phyloP scores from a whole-genome alignment of 129 eudicot species.

The Tagetes patula region DNA sequence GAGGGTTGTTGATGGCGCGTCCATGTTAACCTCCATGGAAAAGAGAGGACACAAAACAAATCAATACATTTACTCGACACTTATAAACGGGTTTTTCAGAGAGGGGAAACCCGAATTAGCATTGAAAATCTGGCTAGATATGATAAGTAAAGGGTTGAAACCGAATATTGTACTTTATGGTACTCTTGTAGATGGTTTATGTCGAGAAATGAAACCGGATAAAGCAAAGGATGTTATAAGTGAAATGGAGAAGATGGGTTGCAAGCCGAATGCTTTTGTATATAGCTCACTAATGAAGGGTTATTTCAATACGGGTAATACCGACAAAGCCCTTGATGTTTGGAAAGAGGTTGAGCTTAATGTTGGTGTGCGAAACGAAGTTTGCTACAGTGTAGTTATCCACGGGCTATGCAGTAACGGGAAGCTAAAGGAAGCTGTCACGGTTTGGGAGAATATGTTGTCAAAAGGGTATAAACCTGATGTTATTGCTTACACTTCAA shows the following conservation, averaged over 20 bases:
- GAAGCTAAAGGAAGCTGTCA: constrained; percentile 62
- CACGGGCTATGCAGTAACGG: constrained; percentile 68
- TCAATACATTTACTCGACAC: constrained; percentile 65
- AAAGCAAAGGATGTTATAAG: constrained; percentile 59
- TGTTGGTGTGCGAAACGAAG: constrained; percentile 45
- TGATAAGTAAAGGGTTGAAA: constrained; percentile 58
- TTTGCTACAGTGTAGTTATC: constrained; percentile 70
- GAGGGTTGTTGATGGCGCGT: constrained; percentile 56
- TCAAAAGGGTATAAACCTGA: constrained; percentile 73
- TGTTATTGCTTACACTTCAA: constrained; percentile 69
- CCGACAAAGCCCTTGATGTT: constrained; percentile 58
- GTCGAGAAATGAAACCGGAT: constrained; percentile 56
- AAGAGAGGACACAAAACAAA: constrained; percentile 60
- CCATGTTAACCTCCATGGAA: constrained; percentile 54
- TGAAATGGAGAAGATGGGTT: constrained; percentile 63
- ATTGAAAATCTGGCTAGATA: constrained; percentile 59
- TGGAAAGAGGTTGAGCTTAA: constrained; percentile 60
- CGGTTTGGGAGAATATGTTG: constrained; percentile 62
- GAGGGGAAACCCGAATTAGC: constrained; percentile 75
- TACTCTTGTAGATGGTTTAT: constrained; percentile 82
- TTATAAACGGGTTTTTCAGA: constrained; percentile 78
- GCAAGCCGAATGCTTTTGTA: constrained; percentile 63
- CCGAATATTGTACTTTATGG: constrained; percentile 71
- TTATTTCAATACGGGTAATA: constrained; percentile 52
- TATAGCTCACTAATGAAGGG: constrained; percentile 87